Evolutionary conservation across 192 early-diverging fungal species (phyloP), one percentile per base, ranked within the genome.

Genomic region (Coemansia sp.): DNA sequence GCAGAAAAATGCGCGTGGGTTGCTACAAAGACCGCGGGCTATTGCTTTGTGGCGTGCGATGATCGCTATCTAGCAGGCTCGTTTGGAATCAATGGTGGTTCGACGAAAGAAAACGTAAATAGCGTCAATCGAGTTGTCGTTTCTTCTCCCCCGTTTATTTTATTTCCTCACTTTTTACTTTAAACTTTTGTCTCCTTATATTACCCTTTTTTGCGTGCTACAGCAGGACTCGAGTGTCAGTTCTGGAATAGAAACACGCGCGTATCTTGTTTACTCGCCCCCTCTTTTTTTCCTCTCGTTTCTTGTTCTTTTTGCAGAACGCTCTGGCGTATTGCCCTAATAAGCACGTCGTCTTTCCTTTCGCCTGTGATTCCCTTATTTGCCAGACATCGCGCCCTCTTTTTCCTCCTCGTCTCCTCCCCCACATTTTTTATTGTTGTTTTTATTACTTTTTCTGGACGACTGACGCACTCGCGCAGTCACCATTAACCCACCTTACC

Each of bases 1-100:
- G n/a, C n/a, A n/a, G 4, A 35, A 35, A 35, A 47, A 47, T 47
- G 22, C 9, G 45, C 45, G 8, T 10, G 22, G 46, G 0, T 6
- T 24, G 51, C 27, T 35, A 35, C 32, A 54, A 54, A 54, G 51
- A 54, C 25, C 51, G 51, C 4, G 32, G 2, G 7, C 51, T 25
- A 7, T 54, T 54, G 51, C 51, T 54, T 54, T 54, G 51, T 54
- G 51, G 51, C 51, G 51, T 27, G 51, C 29, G 51, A 54, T 54
- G 51, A 54, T 54, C 51, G 51, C 51, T 54, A 54, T 54, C 51
- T 15, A 25, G 29, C 27, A 54, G 29, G 51, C 51, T 31, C n/a
- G n/a, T n/a, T n/a, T n/a, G n/a, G n/a, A n/a, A n/a, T n/a, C n/a
- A n/a, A n/a, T n/a, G n/a, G n/a, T n/a, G n/a, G n/a, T n/a, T 17